A percentile compares a stretch with the other conserved stretches of the same genome.
These are phyloP conservation scores for Talaromyces islandicus DNA, from an alignment of 2,329 filamentous ascomycete species.

Conservation along the genomic window DNA sequence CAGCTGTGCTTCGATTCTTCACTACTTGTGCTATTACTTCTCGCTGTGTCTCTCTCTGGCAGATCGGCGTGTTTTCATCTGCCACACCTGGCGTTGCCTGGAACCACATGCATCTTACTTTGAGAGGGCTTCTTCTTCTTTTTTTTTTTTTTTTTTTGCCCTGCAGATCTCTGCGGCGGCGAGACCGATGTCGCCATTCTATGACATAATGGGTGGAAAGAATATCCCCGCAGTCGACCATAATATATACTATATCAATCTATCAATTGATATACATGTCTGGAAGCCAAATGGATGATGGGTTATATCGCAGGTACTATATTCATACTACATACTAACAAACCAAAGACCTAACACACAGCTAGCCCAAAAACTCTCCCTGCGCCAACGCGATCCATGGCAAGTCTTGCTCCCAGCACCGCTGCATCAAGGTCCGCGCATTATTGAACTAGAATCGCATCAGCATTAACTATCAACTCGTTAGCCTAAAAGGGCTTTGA, in stretches of 20 bases:
- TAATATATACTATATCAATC: too few species aligned
- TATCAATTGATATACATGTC: too few species aligned
- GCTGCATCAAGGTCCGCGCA: slow-evolving; percentile 35
- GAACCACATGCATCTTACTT: neutral
- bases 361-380: slow-evolving; percentile 35
- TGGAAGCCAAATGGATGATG: neutral
- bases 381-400: slow-evolving; percentile 34
- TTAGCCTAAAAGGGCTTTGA: neutral
- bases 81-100: neutral
- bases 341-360: too few species aligned
- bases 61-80: too few species aligned
- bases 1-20: too few species aligned
- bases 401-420: slow-evolving; percentile 31
- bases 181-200: neutral
- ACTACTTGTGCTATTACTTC: too few species aligned
- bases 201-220: neutral
- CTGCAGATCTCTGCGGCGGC: neutral
- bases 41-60: neutral
- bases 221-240: neutral
- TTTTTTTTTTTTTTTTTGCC: neutral
- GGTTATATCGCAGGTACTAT: neutral
- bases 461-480: neutral
- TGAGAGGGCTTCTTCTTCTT: too few species aligned
- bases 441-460: slow-evolving; percentile 29
- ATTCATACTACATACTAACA: neutral